phyloP scores from a whole-genome alignment of 2,329 filamentous ascomycete genomes.

The Cercospora nicotianae region DNA sequence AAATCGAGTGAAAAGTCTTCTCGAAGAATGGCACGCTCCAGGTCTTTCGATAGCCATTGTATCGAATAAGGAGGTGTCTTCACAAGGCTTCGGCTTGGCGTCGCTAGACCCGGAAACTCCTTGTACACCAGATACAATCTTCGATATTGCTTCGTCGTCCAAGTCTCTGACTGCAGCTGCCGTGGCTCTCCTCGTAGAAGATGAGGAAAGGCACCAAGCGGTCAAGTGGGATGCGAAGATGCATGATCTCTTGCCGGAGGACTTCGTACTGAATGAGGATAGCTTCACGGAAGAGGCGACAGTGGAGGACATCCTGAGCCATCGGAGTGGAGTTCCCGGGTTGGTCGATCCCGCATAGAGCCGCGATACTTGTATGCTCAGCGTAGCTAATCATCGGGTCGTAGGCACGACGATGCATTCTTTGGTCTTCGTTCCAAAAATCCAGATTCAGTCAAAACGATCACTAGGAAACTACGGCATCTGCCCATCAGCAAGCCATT shows the following conservation, averaged over 20 bases:
- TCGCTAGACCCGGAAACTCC: slow-evolving; percentile 39
- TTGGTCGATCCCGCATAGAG: not conserved
- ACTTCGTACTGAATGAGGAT: slow-evolving; percentile 28
- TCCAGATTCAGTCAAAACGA: slow-evolving; percentile 46
- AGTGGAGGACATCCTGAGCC: slow-evolving; percentile 56
- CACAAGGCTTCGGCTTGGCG: slow-evolving; percentile 45
- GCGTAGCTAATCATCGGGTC: not conserved
- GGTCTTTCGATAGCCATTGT: slow-evolving; percentile 53
- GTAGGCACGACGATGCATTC: slow-evolving; percentile 37
- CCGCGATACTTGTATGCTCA: too few species aligned
- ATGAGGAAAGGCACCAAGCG: slow-evolving; percentile 41
- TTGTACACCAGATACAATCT: slow-evolving; percentile 53
- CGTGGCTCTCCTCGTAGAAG: slow-evolving; percentile 53
- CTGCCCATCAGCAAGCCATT: slow-evolving; percentile 49
- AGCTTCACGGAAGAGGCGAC: slow-evolving; percentile 53
- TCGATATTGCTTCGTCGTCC: slow-evolving; percentile 57
- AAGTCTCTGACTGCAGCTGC: slow-evolving; percentile 57
- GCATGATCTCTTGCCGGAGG: slow-evolving; percentile 31
- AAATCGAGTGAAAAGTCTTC: not conserved
- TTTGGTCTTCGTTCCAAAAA: slow-evolving; percentile 36
- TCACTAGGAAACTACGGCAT: slow-evolving; percentile 46
- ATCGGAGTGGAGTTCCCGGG: slow-evolving; percentile 53
- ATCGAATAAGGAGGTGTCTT: slow-evolving; percentile 46
- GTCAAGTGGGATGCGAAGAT: slow-evolving; percentile 53
- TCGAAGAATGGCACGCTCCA: slow-evolving; percentile 35